phyloP scores from a whole-genome alignment of 805 yeast species.

The Citeromyces matritensis region DNA sequence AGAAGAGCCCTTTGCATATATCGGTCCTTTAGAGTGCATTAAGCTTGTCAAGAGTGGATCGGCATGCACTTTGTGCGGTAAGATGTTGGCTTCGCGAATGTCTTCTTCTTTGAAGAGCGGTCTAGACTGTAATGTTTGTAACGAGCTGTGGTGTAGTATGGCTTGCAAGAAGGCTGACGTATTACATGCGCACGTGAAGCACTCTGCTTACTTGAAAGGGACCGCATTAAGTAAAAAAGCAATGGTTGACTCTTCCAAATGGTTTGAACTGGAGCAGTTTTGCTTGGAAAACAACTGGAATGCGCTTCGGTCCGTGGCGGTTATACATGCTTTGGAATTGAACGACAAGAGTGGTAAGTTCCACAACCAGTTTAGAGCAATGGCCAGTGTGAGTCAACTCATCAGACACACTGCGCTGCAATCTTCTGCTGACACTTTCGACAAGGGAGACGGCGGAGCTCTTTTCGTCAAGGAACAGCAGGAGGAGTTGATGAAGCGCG shows the following conservation, averaged over 20 bases:
- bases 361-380: conserved; percentile 33
- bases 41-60: conserved; percentile 42
- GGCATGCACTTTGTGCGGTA: conserved; percentile 65
- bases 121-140: conserved; percentile 51
- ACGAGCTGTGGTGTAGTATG: conserved; percentile 57
- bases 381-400: conserved; percentile 61
- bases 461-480: conserved; percentile 39
- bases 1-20: conserved; percentile 36
- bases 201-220: conserved; percentile 19
- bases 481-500: conserved; percentile 44
- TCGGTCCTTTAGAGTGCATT: conserved; percentile 57
- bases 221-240: no score
- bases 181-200: conserved; percentile 43
- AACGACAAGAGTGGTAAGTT: conserved; percentile 25
- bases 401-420: conserved; percentile 43
- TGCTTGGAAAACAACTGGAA: conserved; percentile 54
- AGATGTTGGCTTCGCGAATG: conserved; percentile 20
- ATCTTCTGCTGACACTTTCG: conserved; percentile 38
- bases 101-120: conserved; percentile 23
- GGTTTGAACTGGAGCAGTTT: conserved; percentile 41
- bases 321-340: conserved; percentile 31
- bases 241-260: conserved; percentile 26
- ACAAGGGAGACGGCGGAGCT: conserved; percentile 35
- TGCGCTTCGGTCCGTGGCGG: conserved; percentile 51
- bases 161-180: conserved; percentile 36